Evolutionary conservation across 2,329 filamentous ascomycete species (phyloP).

Genomic region (Aspergillus tanneri): DNA sequence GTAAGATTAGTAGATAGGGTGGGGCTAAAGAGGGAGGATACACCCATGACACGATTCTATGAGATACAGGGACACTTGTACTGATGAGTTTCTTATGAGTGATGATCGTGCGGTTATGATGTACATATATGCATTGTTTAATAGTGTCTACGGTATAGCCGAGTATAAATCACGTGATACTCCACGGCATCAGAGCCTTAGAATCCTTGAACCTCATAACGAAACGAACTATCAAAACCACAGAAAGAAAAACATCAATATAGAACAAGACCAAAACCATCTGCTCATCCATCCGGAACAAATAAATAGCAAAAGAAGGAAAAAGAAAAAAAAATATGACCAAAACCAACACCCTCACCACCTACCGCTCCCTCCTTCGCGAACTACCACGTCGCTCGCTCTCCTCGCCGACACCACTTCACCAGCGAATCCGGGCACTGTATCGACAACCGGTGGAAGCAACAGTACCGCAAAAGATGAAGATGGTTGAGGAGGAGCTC

Average conservation of each 20-base stretch:
- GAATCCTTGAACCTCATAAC: no score
- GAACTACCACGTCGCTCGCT: constrained; percentile 74
- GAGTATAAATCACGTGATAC: background rate
- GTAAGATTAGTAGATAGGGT: constrained; percentile 17
- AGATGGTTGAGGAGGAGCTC: constrained; percentile 10
- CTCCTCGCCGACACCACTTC: constrained; percentile 65
- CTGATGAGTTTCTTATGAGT: constrained; percentile 21
- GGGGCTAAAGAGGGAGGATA: background rate
- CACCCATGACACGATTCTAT: constrained; percentile 6
- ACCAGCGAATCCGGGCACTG: constrained; percentile 65
- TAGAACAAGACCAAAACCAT: background rate
- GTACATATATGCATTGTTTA: constrained; percentile 21
- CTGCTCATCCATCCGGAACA: background rate
- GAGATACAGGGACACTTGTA: constrained; percentile 7
- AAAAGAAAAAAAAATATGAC: constrained; percentile 26
- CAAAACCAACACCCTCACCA: constrained; percentile 67
- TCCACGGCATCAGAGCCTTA: no score
- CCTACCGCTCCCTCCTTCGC: constrained; percentile 86
- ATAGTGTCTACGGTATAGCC: background rate
- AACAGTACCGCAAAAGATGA: constrained; percentile 28
- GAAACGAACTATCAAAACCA: no score
- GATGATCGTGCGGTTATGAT: constrained; percentile 22
- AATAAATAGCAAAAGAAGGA: constrained; percentile 10
- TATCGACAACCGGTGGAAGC: constrained; percentile 47
- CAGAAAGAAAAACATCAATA: no score